phyloP scores from a whole-genome alignment of 148 eudicot genomes.

The Arbutus unedo region DNA sequence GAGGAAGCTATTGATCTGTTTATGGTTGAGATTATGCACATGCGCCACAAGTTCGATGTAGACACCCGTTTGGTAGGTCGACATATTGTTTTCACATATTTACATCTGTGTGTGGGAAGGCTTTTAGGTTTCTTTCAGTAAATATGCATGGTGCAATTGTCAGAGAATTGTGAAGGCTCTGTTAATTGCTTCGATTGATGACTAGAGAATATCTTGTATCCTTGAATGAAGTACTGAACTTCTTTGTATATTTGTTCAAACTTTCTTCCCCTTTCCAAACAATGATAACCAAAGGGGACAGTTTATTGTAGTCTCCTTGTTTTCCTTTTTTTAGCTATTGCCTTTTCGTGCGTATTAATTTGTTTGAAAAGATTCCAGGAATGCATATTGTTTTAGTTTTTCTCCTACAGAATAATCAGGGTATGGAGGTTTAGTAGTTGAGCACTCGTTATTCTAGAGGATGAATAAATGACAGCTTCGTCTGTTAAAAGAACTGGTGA shows the following conservation, averaged over 20 bases:
- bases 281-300: neutral
- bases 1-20: constrained; percentile 87
- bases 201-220: neutral
- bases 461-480: neutral
- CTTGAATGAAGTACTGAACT: neutral
- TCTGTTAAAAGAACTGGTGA: neutral
- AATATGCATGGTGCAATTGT: neutral
- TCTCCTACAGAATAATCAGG: neutral
- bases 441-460: neutral
- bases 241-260: neutral
- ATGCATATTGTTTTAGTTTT: neutral
- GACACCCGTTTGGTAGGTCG: constrained; percentile 83
- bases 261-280: neutral
- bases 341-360: neutral
- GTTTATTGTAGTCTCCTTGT: neutral
- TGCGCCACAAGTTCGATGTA: constrained; percentile 98
- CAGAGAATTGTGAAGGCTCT: neutral
- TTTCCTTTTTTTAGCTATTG: neutral
- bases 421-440: neutral
- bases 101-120: neutral
- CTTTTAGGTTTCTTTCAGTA: neutral
- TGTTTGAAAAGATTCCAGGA: neutral
- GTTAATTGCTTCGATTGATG: neutral
- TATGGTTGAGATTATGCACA: constrained; percentile 99
- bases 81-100: neutral